Base-by-base conservation (phyloP, 768 basidiomycete genomes). In the Mycena filopes region DNA sequence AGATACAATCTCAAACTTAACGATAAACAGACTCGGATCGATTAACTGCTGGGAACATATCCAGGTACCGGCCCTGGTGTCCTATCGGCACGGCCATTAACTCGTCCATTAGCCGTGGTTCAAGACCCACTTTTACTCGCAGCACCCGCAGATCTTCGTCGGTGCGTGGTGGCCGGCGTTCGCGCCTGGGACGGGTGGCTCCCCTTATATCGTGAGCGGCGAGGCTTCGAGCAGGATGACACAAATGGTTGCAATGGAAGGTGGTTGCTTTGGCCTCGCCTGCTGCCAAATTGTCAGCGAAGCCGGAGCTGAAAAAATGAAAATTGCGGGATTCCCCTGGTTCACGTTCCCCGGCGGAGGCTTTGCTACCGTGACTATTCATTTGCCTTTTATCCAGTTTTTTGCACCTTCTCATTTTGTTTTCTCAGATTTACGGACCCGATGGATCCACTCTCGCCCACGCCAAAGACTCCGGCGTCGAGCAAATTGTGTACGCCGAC, bases 21-120 rank as follows among this genome's bases (percentile, higher is more conserved):
- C 26, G 5, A 18, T 10, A 23, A 36, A 13, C 36, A 67, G 73
- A 57, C 55, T 76, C 31, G 75, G 75, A 8, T 69, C 66, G 49
- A 58, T 76, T 29, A 76, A 76, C 60, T 76, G 74, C 69, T 76
- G 75, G 74, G 73, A 75, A 55, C 73, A 75, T 43, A 74, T 76
- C 55, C 74, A 73, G 56, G 73, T 72, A 20, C n/a, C n/a, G n/a
- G n/a, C n/a, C n/a, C n/a, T n/a, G n/a, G n/a, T n/a, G n/a, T n/a
- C n/a, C n/a, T n/a, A 42, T 50, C 8, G 21, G 20, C 29, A 47
- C n/a, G 16, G 15, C 16, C 25, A 63, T 25, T 55, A 43, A 68
- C 46, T 50, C 31, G 40, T 9, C 23, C 26, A 40, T 1, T 33
- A 76, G 73, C 75, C 75, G 5, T 73, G 72, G 71, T 61, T 76